Percentiles rank a stretch among this genome's conserved stretches.
Conservation (phyloP, 2,329 filamentous ascomycete species). For the Geosmithia morbida region DNA sequence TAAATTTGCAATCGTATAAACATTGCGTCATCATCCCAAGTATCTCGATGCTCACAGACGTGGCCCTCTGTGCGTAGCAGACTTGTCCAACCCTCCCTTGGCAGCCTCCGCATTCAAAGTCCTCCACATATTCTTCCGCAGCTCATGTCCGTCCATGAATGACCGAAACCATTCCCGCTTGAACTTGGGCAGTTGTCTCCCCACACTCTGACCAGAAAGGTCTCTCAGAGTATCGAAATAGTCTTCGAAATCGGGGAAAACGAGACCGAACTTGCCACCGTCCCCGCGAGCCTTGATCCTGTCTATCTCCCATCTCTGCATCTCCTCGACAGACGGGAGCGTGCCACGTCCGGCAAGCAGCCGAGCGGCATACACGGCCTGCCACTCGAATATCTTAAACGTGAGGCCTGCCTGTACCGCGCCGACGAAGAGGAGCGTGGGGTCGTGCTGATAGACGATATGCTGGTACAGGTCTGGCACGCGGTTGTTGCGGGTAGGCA, state of each 20-base stretch:
- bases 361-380: constrained; percentile 46
- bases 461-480: constrained; percentile 43
- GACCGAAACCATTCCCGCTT: constrained; percentile 28
- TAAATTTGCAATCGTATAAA: too few species aligned
- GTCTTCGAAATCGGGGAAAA: constrained; percentile 48
- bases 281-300: constrained; percentile 39
- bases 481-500: constrained; percentile 37
- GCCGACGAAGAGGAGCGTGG: constrained; percentile 41
- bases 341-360: constrained; percentile 37
- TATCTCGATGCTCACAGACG: neutral
- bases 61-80: neutral
- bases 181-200: constrained; percentile 29
- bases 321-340: constrained; percentile 32
- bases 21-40: too few species aligned
- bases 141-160: constrained; percentile 40
- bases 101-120: constrained; percentile 23
- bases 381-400: constrained; percentile 57
- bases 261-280: constrained; percentile 36
- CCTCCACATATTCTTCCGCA: constrained; percentile 43
- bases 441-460: constrained; percentile 38
- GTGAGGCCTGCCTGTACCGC: constrained; percentile 44
- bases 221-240: constrained; percentile 45
- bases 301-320: constrained; percentile 41
- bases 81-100: neutral
- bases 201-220: constrained; percentile 29